A percentile compares a stretch with the other conserved stretches of the same genome.
phyloP scores from a whole-genome alignment of 2,329 filamentous ascomycete species.

The Talaromyces sp. region DNA sequence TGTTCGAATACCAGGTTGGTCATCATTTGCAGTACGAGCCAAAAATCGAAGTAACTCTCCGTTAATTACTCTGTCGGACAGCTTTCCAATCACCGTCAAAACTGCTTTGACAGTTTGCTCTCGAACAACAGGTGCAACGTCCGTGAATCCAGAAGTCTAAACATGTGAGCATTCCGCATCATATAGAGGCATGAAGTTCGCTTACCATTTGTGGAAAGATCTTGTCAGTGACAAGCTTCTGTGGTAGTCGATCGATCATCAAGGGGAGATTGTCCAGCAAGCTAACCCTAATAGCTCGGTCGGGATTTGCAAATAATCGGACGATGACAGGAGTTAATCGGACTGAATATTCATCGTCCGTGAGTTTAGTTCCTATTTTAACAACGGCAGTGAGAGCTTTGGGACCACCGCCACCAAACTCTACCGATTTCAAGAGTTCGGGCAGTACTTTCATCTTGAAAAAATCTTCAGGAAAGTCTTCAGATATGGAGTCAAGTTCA shows the following conservation, averaged over 20 bases:
- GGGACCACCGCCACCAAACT: constrained; percentile 91
- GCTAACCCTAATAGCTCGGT: constrained; percentile 86
- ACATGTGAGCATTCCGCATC: not conserved
- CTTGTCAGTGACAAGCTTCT: constrained; percentile 89
- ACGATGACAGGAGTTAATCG: constrained; percentile 83
- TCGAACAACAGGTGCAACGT: constrained; percentile 82
- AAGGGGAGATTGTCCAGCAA: constrained; percentile 80
- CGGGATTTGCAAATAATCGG: constrained; percentile 82
- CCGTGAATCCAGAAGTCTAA: constrained; percentile 88
- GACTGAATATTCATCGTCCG: constrained; percentile 82
- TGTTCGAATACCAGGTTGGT: constrained; percentile 93
- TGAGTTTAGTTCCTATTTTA: constrained; percentile 83
- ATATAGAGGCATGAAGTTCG: constrained; percentile 2
- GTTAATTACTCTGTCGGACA: constrained; percentile 90
- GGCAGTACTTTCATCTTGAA: constrained; percentile 96
- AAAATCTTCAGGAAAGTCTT: constrained; percentile 96
- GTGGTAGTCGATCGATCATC: constrained; percentile 87
- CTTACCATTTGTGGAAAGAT: constrained; percentile 89
- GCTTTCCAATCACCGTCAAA: constrained; percentile 77
- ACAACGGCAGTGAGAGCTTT: constrained; percentile 85
- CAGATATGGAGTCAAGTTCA: constrained; percentile 78
- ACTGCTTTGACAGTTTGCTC: constrained; percentile 97
- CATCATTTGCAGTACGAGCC: constrained; percentile 94
- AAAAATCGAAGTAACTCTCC: constrained; percentile 86
- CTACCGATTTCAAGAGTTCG: constrained; percentile 95